These are phyloP conservation scores for Dendryphion nanum DNA, from an alignment of 2,329 filamentous ascomycete genomes.

Conservation along the genomic window DNA sequence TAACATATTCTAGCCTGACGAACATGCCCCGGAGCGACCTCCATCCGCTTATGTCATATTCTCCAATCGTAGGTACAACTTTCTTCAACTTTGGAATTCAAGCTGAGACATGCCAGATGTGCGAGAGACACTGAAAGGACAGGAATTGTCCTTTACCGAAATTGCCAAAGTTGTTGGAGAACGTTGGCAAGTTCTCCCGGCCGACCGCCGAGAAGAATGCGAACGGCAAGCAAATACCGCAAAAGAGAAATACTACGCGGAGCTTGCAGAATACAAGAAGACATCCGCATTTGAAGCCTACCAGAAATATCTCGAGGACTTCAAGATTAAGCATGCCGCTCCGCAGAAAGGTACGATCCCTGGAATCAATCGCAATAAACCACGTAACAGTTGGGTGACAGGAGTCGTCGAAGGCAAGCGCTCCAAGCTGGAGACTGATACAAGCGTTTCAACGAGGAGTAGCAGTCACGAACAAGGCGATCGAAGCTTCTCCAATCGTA, in stretches of 20 bases:
- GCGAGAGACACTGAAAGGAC: conserved; percentile 73
- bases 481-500: conserved; percentile 17
- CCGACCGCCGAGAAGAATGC: conserved; percentile 67
- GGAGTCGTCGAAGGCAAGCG: conserved; percentile 43
- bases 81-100: no score
- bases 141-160: conserved; percentile 76
- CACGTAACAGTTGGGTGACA: conserved; percentile 9
- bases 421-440: conserved; percentile 43
- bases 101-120: conserved; percentile 63
- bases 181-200: conserved; percentile 71
- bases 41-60: conserved; percentile 84
- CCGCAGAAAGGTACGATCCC: conserved; percentile 34
- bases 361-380: neutral
- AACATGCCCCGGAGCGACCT: conserved; percentile 75
- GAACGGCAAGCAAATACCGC: conserved; percentile 69
- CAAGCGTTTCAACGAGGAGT: conserved; percentile 27
- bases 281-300: conserved; percentile 69
- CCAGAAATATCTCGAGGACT: conserved; percentile 70
- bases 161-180: conserved; percentile 81
- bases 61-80: conserved; percentile 77
- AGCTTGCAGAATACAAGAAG: conserved; percentile 74
- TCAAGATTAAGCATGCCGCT: conserved; percentile 66
- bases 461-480: conserved; percentile 32
- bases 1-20: conserved; percentile 59
- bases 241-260: conserved; percentile 75